Conservation (phyloP, 2,329 filamentous ascomycete genomes). For the Beauveria medogensis region DNA sequence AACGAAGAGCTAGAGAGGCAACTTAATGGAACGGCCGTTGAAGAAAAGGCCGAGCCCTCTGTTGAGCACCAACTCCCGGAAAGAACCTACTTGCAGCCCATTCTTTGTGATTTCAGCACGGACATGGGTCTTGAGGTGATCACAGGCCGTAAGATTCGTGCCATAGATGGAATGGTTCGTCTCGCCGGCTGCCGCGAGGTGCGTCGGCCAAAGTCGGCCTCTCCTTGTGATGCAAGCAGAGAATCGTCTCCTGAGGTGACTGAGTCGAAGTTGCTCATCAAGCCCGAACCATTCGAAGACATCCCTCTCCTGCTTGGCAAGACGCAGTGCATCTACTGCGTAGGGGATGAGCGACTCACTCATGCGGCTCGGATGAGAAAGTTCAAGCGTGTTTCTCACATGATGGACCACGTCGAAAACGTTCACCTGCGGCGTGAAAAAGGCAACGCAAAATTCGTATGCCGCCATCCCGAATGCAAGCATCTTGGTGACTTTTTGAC, state of each 20-base stretch:
- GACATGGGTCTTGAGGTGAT: not conserved
- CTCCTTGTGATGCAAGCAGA: no score
- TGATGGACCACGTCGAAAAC: slow-evolving; percentile 8
- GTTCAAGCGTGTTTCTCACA: slow-evolving; percentile 9
- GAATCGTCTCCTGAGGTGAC: no score
- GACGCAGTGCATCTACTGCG: slow-evolving; percentile 11
- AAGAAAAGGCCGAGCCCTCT: not conserved
- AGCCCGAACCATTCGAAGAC: slow-evolving; percentile 1
- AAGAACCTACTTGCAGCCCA: not conserved
- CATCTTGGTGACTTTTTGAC: slow-evolving; percentile 8
- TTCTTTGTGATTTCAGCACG: slow-evolving; percentile 5
- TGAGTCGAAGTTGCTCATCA: no score
- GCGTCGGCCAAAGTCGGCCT: slow-evolving; percentile 1
- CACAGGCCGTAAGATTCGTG: not conserved
- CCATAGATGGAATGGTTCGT: slow-evolving; percentile 11
- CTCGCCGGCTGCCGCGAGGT: slow-evolving; percentile 10
- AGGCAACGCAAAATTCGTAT: not conserved
- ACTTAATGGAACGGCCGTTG: not conserved
- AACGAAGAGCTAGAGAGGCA: slow-evolving; percentile 11
- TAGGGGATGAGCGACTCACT: slow-evolving; percentile 10
- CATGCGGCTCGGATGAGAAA: not conserved
- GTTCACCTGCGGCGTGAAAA: slow-evolving; percentile 6
- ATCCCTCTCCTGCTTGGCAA: slow-evolving; percentile 1
- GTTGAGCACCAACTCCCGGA: not conserved
- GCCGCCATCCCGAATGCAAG: slow-evolving; percentile 9